A percentile compares a stretch with the other conserved stretches of the same genome.
phyloP scores from a whole-genome alignment of 1,139 yeast genomes.

The Kodamaea alishanica region DNA sequence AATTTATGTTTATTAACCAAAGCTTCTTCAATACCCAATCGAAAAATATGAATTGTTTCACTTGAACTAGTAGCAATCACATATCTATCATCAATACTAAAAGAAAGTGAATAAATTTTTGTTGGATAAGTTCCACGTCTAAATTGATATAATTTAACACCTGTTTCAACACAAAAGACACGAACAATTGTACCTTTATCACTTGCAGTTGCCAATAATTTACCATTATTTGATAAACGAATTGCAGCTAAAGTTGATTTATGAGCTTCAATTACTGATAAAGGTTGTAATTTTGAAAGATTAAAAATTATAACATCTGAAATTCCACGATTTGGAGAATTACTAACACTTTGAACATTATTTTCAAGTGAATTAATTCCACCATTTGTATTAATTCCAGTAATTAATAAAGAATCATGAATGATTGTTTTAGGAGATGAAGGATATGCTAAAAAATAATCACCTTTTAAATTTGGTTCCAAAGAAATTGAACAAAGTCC shows the following conservation, averaged over 20 bases:
- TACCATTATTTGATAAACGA: constrained; percentile 75
- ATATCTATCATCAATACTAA: constrained; percentile 70
- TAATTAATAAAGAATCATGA: constrained; percentile 41
- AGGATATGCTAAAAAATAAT: constrained; percentile 79
- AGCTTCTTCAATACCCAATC: constrained; percentile 61
- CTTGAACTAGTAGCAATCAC: constrained; percentile 87
- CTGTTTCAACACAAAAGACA: constrained; percentile 80
- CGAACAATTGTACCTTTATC: constrained; percentile 93
- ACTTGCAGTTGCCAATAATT: constrained; percentile 85
- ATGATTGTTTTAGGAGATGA: constrained; percentile 62
- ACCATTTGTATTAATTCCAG: constrained; percentile 45
- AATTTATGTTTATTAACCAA: constrained; percentile 40
- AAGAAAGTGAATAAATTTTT: constrained; percentile 75
- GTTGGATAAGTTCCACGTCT: constrained; percentile 95
- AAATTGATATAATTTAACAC: constrained; percentile 81
- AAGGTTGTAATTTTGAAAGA: constrained; percentile 71
- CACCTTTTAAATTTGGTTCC: constrained; percentile 38
- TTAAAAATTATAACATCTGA: constrained; percentile 92
- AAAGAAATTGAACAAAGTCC: constrained; percentile 68
- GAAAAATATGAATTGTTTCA: constrained; percentile 88
- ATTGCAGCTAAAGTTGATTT: constrained; percentile 80
- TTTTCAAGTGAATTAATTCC: constrained; percentile 41
- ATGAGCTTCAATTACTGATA: constrained; percentile 91
- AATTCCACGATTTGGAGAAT: constrained; percentile 45
- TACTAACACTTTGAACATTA: constrained; percentile 44